Base-by-base conservation (phyloP, 805 yeast species). In the Schwanniomyces yamadae region DNA sequence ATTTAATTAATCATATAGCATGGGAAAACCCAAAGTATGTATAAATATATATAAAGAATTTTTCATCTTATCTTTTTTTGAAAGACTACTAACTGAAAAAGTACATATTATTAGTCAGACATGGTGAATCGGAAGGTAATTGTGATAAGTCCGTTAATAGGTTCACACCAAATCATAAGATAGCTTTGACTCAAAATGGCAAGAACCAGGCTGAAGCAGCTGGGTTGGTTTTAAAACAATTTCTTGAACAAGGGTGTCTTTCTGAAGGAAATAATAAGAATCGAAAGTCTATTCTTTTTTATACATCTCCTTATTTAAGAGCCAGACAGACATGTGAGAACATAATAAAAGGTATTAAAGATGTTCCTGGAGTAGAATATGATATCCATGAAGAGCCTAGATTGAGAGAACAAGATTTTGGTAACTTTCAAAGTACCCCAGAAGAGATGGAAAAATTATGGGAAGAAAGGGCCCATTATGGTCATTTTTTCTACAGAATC, bases 371-470 rank as follows among this genome's bases (percentile, higher is more conserved):
- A 1, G 61, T 67, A 1, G 47, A 50, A 4, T 82, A 78, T 48
- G 68, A 73, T 24, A 76, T 84, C 2, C 73, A 78, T 46, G 97
- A 90, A 57, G 97, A 90, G 54, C 95, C 96, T 9, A 65, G 96
- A 36, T 78, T 90, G 77, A 71, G 97, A 44, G 97, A 90, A 55
- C 97, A 90, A 59, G 97, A 90, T 58, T 90, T 90, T 54, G 97
- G 97, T 14, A 89, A 89, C 55, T 89, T 88, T 59, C 97, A 89
- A 63, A 78, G 84, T 37, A 74, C 81, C 0, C 73, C 78, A 1
- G 80, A 77, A 37, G 84, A 78, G 45, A 89, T 89, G 95, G 82
- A 82, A 46, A 68, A 71, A 46, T 82, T 88, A 22, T 83, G 95
- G 88, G 73, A 74, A 37, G 95, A 86, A 49, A 64, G 97, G 31